Percentiles rank a stretch among this genome's conserved stretches.
These are phyloP conservation scores for Apiotrichum sp. DNA, from an alignment of 1,284 basidiomycete species.

Conservation along the genomic window DNA sequence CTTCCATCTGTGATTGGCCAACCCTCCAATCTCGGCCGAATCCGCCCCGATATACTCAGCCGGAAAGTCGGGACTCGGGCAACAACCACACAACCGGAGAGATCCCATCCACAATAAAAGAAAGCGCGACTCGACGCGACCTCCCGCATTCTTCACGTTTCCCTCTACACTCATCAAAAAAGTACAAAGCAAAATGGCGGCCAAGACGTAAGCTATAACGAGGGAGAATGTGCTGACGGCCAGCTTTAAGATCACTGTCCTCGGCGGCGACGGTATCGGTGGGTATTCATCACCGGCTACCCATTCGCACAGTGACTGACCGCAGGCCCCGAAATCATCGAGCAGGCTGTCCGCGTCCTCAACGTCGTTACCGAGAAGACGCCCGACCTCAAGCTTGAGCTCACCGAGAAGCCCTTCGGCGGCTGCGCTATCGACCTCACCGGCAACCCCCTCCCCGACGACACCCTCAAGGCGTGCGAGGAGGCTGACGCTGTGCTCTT, in stretches of 20 bases:
- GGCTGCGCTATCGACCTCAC: conserved; percentile 86
- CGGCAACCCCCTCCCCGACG: conserved; percentile 75
- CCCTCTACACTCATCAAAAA: not conserved
- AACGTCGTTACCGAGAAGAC: conserved; percentile 64
- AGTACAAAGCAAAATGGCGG: conserved; percentile 11
- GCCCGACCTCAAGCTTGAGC: conserved; percentile 63
- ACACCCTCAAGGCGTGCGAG: conserved; percentile 80
- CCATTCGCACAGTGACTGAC: conserved; percentile 3
- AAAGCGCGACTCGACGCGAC: not conserved
- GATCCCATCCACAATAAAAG: not conserved
- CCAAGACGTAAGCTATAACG: conserved; percentile 15
- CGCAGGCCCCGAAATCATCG: conserved; percentile 84
- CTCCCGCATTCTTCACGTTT: not conserved
- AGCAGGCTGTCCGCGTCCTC: conserved; percentile 82
- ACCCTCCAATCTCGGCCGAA: not conserved
- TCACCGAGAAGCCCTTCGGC: conserved; percentile 69
- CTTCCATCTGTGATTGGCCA: no score
- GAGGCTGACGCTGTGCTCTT: conserved; percentile 89
- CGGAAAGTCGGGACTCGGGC: no score
- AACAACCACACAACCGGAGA: not conserved
- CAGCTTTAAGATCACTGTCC: conserved; percentile 72
- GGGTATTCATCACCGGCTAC: conserved; percentile 21
- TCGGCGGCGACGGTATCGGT: conserved; percentile 98
- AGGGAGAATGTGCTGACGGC: not conserved
- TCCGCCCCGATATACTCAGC: not conserved